phyloP scores from a whole-genome alignment of 2,329 filamentous ascomycete genomes.

The Pseudocercospora fuligena region DNA sequence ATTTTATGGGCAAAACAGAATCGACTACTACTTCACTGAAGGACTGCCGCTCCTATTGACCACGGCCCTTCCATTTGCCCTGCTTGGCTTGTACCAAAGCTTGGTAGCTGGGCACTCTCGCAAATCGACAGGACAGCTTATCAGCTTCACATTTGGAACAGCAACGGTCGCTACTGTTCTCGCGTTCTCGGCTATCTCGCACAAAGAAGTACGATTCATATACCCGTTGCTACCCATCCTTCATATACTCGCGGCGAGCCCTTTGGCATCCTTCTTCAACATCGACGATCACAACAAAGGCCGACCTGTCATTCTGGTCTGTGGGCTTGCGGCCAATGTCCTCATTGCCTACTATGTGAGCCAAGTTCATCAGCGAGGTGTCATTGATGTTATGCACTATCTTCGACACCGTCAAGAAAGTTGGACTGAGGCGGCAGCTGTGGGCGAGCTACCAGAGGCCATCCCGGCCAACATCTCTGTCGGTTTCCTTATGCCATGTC shows the following conservation, averaged over 20 bases:
- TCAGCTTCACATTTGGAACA: slow-evolving; percentile 58
- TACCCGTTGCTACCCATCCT: slow-evolving; percentile 89
- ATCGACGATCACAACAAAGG: slow-evolving; percentile 36
- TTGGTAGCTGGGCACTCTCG: background rate
- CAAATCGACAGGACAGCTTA: slow-evolving; percentile 20
- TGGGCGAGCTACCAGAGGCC: background rate
- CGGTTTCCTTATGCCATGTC: slow-evolving; percentile 92
- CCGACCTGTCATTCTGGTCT: slow-evolving; percentile 58
- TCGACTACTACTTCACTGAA: slow-evolving; percentile 92
- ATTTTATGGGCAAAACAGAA: slow-evolving; percentile 89
- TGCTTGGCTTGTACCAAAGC: slow-evolving; percentile 64
- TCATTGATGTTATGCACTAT: slow-evolving; percentile 73
- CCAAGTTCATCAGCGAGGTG: slow-evolving; percentile 78
- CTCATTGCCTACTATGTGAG: slow-evolving; percentile 75
- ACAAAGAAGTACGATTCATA: slow-evolving; percentile 97
- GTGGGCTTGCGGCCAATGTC: slow-evolving; percentile 68
- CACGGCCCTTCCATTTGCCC: slow-evolving; percentile 77
- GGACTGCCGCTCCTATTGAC: slow-evolving; percentile 86
- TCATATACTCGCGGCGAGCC: slow-evolving; percentile 75
- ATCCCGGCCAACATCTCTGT: slow-evolving; percentile 52
- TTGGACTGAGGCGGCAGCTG: slow-evolving; percentile 25
- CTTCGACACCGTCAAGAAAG: slow-evolving; percentile 65
- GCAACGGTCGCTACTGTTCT: slow-evolving; percentile 63
- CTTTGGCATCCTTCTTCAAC: slow-evolving; percentile 68
- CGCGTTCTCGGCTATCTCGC: slow-evolving; percentile 76